These are phyloP conservation scores for Penicillium flavigenum DNA, from an alignment of 495 filamentous ascomycete species.

Conservation along the genomic window DNA sequence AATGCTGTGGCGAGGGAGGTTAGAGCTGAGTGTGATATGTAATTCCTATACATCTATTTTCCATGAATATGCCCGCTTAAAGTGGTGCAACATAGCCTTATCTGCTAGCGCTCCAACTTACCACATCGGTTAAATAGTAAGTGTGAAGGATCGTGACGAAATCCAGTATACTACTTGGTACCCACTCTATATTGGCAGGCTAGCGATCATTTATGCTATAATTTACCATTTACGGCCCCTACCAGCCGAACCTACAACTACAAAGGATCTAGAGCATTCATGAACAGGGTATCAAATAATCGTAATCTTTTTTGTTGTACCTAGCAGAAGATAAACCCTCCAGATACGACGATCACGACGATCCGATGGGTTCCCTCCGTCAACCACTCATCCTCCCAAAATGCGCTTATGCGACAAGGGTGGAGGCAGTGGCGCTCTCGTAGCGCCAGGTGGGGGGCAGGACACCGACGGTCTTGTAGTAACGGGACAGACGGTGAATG, in stretches of 20 bases:
- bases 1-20: slow-evolving; percentile 80
- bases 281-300: slow-evolving; percentile 29
- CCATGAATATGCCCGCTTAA: not conserved
- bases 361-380: slow-evolving; percentile 16
- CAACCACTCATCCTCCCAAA: slow-evolving; percentile 25
- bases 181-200: not conserved
- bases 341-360: slow-evolving; percentile 16
- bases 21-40: slow-evolving; percentile 22
- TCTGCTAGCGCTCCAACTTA: no score
- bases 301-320: slow-evolving; percentile 37
- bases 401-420: slow-evolving; percentile 52
- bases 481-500: slow-evolving; percentile 95
- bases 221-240: not conserved
- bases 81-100: not conserved
- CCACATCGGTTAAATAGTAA: not conserved
- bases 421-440: slow-evolving; percentile 64
- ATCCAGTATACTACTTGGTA: not conserved
- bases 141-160: not conserved
- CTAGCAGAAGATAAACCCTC: slow-evolving; percentile 22
- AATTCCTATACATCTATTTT: not conserved
- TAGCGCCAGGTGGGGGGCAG: slow-evolving; percentile 99
- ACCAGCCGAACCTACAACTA: not conserved
- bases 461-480: slow-evolving; percentile 99
- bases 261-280: slow-evolving; percentile 6
- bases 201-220: not conserved